Conservation (phyloP, 2,329 filamentous ascomycete species). For the Periconia sp. region DNA sequence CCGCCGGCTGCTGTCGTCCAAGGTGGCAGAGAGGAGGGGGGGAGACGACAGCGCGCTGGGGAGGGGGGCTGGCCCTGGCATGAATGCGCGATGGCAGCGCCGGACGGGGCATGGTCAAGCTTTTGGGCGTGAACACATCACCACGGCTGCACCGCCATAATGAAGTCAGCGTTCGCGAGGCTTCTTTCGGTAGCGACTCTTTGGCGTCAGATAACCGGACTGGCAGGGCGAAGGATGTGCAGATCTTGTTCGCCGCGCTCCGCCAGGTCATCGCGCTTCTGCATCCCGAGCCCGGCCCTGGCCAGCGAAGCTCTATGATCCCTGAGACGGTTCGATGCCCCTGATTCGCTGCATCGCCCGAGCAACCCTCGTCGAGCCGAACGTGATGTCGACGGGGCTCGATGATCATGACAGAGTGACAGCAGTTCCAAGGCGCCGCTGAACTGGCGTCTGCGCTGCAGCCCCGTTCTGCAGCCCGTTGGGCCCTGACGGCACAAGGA, state of each 20-base stretch:
- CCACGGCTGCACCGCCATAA: constrained; percentile 42
- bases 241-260: constrained; percentile 47
- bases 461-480: constrained; percentile 36
- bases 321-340: constrained; percentile 48
- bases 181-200: constrained; percentile 41
- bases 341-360: constrained; percentile 44
- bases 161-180: constrained; percentile 46
- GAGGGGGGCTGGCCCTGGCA: constrained; percentile 21
- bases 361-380: constrained; percentile 17
- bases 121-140: constrained; percentile 43
- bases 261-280: constrained; percentile 48
- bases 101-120: constrained; percentile 23
- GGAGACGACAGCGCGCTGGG: constrained; percentile 16
- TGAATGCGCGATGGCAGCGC: constrained; percentile 18
- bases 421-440: constrained; percentile 24
- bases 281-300: constrained; percentile 34
- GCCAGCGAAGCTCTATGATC: constrained; percentile 36
- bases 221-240: constrained; percentile 44
- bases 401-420: constrained; percentile 30
- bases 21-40: no score
- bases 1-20: no score
- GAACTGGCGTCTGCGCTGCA: constrained; percentile 22
- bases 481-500: constrained; percentile 31
- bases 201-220: constrained; percentile 43
- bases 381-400: constrained; percentile 19